Conservation (phyloP, 352 stramenopile species). For the Halophytophthora polymorphica region DNA sequence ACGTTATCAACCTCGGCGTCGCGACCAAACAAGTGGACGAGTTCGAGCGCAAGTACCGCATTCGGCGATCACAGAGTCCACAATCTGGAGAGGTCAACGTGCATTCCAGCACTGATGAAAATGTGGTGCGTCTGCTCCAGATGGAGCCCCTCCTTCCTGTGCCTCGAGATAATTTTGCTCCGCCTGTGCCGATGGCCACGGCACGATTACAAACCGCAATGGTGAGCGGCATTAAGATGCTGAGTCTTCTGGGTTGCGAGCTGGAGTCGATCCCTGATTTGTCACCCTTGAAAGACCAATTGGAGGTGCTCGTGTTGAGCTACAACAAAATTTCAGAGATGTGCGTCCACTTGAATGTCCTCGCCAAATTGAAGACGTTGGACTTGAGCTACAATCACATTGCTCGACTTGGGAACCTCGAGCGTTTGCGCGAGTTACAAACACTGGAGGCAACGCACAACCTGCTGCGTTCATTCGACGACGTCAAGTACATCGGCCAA, state of each 20-base stretch:
- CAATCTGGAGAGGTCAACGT: conserved; percentile 8
- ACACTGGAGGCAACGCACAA: conserved; percentile 66
- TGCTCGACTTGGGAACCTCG: conserved; percentile 37
- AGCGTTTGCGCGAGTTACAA: conserved; percentile 28
- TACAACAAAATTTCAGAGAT: conserved; percentile 67
- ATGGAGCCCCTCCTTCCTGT: conserved; percentile 39
- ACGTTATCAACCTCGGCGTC: conserved; percentile 27
- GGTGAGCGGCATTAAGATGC: conserved; percentile 28
- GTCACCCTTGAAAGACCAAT: conserved; percentile 23
- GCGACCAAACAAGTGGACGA: conserved; percentile 34
- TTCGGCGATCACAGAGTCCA: conserved; percentile 33
- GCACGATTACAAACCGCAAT: conserved; percentile 14
- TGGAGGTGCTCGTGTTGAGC: conserved; percentile 66
- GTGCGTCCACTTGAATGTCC: conserved; percentile 19
- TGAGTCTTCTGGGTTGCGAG: conserved; percentile 54
- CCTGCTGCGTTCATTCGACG: conserved; percentile 49
- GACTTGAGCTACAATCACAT: conserved; percentile 77
- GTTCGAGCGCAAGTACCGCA: conserved; percentile 64
- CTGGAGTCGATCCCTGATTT: conserved; percentile 52
- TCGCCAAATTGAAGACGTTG: conserved; percentile 41
- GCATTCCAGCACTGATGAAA: conserved; percentile 22
- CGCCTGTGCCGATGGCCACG: not conserved
- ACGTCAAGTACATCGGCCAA: conserved; percentile 40
- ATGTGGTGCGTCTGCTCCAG: conserved; percentile 28
- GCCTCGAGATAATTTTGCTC: not conserved